These are phyloP conservation scores for Tylopilus cervinicoccineus DNA, from an alignment of 768 basidiomycete species.

Conservation along the genomic window DNA sequence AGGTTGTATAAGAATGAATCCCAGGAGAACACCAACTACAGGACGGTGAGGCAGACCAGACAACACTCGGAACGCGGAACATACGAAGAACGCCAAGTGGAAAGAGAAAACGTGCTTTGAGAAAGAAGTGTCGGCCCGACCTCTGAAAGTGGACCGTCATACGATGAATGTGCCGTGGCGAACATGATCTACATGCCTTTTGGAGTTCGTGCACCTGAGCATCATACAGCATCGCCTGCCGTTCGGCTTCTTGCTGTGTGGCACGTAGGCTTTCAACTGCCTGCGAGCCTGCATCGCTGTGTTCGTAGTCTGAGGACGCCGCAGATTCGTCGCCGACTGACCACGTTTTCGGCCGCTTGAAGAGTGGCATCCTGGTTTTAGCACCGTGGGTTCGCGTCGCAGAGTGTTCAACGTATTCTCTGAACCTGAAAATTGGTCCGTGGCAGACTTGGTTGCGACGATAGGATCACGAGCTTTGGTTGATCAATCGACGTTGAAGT, in stretches of 20 bases:
- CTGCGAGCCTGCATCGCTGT: slow-evolving; percentile 3
- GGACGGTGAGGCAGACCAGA: slow-evolving; percentile 1
- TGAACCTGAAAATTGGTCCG: not conserved
- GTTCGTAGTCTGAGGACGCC: slow-evolving; percentile 11
- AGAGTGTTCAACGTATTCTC: not conserved
- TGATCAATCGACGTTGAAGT: not conserved
- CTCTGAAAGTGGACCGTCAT: slow-evolving; percentile 7
- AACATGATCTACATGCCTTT: slow-evolving; percentile 7
- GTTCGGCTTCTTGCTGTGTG: slow-evolving; percentile 20
- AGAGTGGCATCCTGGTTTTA: slow-evolving; percentile 28
- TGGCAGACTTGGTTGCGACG: not conserved
- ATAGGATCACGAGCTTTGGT: not conserved
- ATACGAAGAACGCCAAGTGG: slow-evolving; percentile 61
- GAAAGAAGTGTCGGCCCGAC: slow-evolving; percentile 17
- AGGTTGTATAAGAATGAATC: slow-evolving; percentile 63
- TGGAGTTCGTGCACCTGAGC: slow-evolving; percentile 26
- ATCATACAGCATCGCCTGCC: slow-evolving; percentile 22
- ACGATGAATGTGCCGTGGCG: not conserved
- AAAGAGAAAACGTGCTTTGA: slow-evolving; percentile 55
- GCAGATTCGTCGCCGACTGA: slow-evolving; percentile 9
- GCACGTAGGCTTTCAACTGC: slow-evolving; percentile 1
- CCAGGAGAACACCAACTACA: slow-evolving; percentile 63
- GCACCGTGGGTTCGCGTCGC: not conserved
- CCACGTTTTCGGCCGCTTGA: slow-evolving; percentile 33
- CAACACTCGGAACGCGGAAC: slow-evolving; percentile 22